Conservation (phyloP, 495 filamentous ascomycete species). For the Apiosordaria backusii region DNA sequence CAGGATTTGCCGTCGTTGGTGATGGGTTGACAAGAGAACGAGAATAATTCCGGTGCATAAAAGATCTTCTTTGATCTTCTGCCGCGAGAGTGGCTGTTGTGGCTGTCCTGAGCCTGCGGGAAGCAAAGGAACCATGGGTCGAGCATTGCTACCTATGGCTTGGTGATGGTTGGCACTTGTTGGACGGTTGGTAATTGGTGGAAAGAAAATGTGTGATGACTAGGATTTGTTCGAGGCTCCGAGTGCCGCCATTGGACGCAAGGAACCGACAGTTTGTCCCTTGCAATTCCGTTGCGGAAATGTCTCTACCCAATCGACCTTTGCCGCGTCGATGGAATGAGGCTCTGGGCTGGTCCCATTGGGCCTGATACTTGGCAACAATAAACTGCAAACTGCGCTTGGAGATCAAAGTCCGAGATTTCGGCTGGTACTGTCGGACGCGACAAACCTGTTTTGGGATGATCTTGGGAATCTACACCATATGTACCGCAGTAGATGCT, state of each 20-base stretch:
- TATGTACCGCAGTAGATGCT: too few relatives aligned
- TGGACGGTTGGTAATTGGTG: too few relatives aligned
- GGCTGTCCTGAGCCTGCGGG: not conserved
- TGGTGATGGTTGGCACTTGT: too few relatives aligned
- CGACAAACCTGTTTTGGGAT: not conserved
- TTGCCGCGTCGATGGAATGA: not conserved
- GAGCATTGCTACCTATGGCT: too few relatives aligned
- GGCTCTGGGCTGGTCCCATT: slow-evolving; percentile 3
- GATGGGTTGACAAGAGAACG: not conserved
- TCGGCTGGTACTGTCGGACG: not conserved
- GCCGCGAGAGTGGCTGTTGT: slow-evolving; percentile 4
- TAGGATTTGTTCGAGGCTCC: not conserved
- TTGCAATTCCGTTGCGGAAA: not conserved
- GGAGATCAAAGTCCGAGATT: not conserved
- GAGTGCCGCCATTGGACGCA: not conserved
- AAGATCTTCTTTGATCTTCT: slow-evolving; percentile 10
- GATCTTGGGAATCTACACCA: not conserved
- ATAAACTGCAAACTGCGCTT: not conserved
- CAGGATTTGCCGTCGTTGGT: not conserved
- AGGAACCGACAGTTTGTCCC: not conserved
- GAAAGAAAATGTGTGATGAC: not conserved
- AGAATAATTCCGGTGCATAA: slow-evolving; percentile 2
- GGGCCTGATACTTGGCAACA: slow-evolving; percentile 1
- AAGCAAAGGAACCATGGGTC: not conserved
- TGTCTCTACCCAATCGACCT: slow-evolving; percentile 3